Evolutionary conservation across 2,329 filamentous ascomycete genomes (phyloP), one percentile per base, ranked within the genome.

Genomic region (Chalara sp.): DNA sequence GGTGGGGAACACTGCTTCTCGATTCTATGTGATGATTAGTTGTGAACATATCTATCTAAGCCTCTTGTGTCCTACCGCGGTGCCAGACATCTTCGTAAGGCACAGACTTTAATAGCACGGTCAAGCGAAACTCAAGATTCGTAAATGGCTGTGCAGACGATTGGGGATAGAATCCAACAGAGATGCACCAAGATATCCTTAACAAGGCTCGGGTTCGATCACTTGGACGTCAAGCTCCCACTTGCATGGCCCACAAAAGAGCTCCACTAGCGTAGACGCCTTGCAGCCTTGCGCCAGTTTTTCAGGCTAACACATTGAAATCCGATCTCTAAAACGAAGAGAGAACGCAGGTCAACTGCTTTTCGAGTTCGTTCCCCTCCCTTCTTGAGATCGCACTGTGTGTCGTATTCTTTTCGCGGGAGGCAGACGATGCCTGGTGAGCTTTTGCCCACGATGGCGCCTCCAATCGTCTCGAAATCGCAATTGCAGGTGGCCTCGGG

Each of bases 1-100:
- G 67, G 93, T 99, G 65, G 93, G 89, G 73, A 99, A 99, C 73
- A 99, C 92, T 66, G 91, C 80, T 74, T 99, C 93, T 70, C 93
- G 84, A 70, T 92, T 89, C 91, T 96, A 69, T 51, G 44, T 48
- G 49, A 60, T 48, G 61, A 53, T 45, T 45, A 37, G 48, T 41
- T 31, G n/a, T n/a, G 37, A 32, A n/a, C 50, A 46, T 31, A 31
- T 29, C 12, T 49, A 42, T 42, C 41, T n/a, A 50, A 50, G 53
- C 13, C 37, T 49, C 29, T 52, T 39, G 44, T 51, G 50, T 53
- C 60, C 58, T 65, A 79, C 76, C 63, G 64, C 71, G 63, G 75
- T 73, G 67, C 76, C 76, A 56, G 76, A 79, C 76, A 79, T 79
- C 56, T 63, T 70, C 21, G 21, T 21, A 21, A 21, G 21, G 21